Evolutionary conservation across 352 stramenopile species (phyloP).

Genomic region (Phytophthora pisi): DNA sequence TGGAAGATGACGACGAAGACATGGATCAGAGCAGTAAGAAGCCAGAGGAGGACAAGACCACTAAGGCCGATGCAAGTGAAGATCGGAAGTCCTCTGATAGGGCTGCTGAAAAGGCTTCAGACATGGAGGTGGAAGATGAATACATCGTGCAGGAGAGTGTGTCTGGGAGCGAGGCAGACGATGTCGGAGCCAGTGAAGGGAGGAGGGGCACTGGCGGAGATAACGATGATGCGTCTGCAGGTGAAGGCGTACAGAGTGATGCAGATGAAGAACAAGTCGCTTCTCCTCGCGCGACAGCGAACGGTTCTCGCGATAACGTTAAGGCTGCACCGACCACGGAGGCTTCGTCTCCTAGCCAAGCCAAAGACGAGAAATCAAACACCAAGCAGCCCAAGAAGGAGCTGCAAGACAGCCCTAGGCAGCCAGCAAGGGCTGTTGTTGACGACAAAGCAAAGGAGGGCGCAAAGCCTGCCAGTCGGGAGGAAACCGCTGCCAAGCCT

Average conservation of each 20-base stretch:
- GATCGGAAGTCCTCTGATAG: background rate
- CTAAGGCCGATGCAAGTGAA: background rate
- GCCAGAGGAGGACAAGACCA: conserved; percentile 1
- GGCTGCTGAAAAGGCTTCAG: conserved; percentile 3
- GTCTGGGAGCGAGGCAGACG: conserved; percentile 15
- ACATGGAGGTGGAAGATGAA: conserved; percentile 26
- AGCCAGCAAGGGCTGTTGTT: conserved; percentile 1
- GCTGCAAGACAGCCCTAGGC: conserved; percentile 11
- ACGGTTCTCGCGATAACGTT: background rate
- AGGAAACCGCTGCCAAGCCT: background rate
- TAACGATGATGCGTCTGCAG: conserved; percentile 1
- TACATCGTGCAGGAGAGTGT: conserved; percentile 19
- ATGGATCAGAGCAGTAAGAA: conserved; percentile 14
- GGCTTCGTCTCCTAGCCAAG: conserved; percentile 11
- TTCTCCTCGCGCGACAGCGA: conserved; percentile 4
- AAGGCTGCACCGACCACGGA: background rate
- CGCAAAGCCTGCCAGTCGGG: background rate
- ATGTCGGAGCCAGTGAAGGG: background rate
- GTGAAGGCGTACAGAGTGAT: conserved; percentile 3
- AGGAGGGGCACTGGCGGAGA: conserved; percentile 7
- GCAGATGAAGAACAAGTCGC: conserved; percentile 6
- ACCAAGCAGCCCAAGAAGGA: conserved; percentile 8
- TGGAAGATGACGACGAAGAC: conserved; percentile 27
- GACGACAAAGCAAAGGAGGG: conserved; percentile 12
- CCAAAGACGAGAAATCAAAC: background rate